A percentile compares a stretch with the other conserved stretches of the same genome.
Conservation (phyloP, 169 alveolate species). For the Eimeria maxima region DNA sequence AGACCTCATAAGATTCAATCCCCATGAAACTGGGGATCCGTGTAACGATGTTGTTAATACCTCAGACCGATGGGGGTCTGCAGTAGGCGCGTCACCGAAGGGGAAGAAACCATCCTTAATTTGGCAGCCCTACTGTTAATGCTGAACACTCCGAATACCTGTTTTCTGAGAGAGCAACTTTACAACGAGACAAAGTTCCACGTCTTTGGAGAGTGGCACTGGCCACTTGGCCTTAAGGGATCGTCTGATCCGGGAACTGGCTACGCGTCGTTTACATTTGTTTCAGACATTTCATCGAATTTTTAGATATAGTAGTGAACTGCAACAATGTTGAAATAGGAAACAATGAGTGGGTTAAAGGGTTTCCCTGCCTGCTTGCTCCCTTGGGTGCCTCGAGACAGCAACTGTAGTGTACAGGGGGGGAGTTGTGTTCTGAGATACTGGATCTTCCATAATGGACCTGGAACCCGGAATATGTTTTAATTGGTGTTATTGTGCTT, state of each 20-base stretch:
- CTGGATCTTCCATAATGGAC: too few relatives aligned
- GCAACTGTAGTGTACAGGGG: neutral
- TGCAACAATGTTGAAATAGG: neutral
- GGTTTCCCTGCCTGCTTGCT: neutral
- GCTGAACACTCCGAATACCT: neutral
- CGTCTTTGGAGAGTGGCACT: neutral
- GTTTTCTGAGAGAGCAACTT: neutral
- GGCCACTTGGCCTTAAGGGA: neutral
- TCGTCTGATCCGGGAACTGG: neutral
- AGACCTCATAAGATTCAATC: too few relatives aligned
- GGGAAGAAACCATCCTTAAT: too few relatives aligned
- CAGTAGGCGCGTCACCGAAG: too few relatives aligned
- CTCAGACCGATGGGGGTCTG: too few relatives aligned
- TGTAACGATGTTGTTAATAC: too few relatives aligned
- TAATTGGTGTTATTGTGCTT: too few relatives aligned
- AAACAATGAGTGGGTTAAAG: neutral
- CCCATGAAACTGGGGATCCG: too few relatives aligned
- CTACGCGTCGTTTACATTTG: neutral
- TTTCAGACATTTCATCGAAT: neutral
- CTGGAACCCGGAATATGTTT: too few relatives aligned
- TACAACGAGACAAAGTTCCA: neutral
- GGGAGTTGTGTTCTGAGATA: too few relatives aligned
- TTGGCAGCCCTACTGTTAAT: neutral
- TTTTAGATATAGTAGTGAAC: neutral
- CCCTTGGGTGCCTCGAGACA: neutral